Conservation (phyloP, 305 asterid species). For the Fraxinus baroniana region DNA sequence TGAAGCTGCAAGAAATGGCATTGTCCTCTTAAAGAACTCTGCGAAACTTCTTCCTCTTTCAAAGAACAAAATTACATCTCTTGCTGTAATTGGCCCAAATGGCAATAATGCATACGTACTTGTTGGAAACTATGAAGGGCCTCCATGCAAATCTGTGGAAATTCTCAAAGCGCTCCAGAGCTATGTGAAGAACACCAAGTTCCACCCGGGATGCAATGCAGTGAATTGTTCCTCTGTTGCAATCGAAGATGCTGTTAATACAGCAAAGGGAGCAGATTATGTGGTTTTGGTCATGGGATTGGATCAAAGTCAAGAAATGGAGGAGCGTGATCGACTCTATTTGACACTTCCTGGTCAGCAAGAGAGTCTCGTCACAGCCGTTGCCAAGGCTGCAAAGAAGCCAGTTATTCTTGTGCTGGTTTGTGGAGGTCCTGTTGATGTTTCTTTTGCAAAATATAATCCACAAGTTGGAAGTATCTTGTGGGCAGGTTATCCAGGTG, state of each 20-base stretch:
- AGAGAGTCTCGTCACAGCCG: conserved; percentile 47
- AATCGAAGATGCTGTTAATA: conserved; percentile 36
- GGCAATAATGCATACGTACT: conserved; percentile 40
- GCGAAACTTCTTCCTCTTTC: conserved; percentile 49
- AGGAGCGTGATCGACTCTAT: conserved; percentile 55
- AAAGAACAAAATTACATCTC: conserved; percentile 31
- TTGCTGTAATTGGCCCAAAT: conserved; percentile 61
- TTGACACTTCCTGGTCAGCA: conserved; percentile 74
- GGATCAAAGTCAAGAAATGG: conserved; percentile 66
- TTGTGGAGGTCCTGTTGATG: conserved; percentile 73
- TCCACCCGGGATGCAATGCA: conserved; percentile 47
- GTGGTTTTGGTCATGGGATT: conserved; percentile 82
- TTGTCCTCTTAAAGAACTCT: conserved; percentile 56
- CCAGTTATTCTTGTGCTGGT: conserved; percentile 68
- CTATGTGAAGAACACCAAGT: conserved; percentile 28
- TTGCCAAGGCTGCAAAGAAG: conserved; percentile 59
- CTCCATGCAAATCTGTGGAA: conserved; percentile 49
- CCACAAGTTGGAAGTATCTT: conserved; percentile 68
- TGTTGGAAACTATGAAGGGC: conserved; percentile 59
- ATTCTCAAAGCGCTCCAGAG: conserved; percentile 37
- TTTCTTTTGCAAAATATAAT: conserved; percentile 55
- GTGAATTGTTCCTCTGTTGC: conserved; percentile 48
- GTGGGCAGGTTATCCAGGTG: conserved; percentile 95
- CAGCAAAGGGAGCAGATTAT: conserved; percentile 50
- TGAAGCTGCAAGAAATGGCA: conserved; percentile 65